These are phyloP conservation scores for Botrytis cinerea DNA, from an alignment of 2,329 filamentous ascomycete species.

Conservation along the genomic window DNA sequence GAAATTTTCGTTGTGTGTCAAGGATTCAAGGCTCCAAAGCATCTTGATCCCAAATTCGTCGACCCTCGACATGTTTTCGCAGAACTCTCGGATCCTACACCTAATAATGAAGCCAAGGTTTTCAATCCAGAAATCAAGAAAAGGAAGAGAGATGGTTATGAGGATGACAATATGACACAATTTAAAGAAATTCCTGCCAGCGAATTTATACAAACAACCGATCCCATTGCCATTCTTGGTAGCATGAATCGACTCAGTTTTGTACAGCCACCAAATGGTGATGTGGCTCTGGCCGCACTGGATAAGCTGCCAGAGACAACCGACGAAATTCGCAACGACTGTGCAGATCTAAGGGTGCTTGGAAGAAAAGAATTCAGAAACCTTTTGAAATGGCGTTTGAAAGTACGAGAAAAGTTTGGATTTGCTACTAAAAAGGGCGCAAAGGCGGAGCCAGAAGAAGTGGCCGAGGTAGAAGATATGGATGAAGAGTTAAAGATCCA, in stretches of 20 bases:
- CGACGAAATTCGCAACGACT: conserved; percentile 75
- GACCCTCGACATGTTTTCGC: conserved; percentile 90
- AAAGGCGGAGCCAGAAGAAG: conserved; percentile 54
- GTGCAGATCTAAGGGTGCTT: conserved; percentile 82
- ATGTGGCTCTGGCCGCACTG: conserved; percentile 83
- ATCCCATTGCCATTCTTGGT: conserved; percentile 91
- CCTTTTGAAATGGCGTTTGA: conserved; percentile 85
- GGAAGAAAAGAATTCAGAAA: conserved; percentile 94
- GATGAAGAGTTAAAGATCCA: conserved; percentile 92
- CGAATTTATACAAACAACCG: conserved; percentile 90
- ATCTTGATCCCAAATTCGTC: conserved; percentile 87
- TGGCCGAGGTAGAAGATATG: conserved; percentile 84
- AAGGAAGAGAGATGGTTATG: conserved; percentile 95
- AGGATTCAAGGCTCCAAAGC: conserved; percentile 93
- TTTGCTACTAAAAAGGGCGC: conserved; percentile 66
- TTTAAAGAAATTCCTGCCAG: conserved; percentile 87
- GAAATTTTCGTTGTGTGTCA: conserved; percentile 98
- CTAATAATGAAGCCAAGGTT: conserved; percentile 96
- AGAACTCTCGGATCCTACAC: conserved; percentile 79
- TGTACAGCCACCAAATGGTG: conserved; percentile 73
- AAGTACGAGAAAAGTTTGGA: conserved; percentile 87
- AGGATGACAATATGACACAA: conserved; percentile 91
- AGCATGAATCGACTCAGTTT: conserved; percentile 83
- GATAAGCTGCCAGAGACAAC: conserved; percentile 86
- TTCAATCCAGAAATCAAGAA: conserved; percentile 98